Base-by-base conservation (phyloP, 2,329 filamentous ascomycete genomes). In the Colletotrichum graminicola region DNA sequence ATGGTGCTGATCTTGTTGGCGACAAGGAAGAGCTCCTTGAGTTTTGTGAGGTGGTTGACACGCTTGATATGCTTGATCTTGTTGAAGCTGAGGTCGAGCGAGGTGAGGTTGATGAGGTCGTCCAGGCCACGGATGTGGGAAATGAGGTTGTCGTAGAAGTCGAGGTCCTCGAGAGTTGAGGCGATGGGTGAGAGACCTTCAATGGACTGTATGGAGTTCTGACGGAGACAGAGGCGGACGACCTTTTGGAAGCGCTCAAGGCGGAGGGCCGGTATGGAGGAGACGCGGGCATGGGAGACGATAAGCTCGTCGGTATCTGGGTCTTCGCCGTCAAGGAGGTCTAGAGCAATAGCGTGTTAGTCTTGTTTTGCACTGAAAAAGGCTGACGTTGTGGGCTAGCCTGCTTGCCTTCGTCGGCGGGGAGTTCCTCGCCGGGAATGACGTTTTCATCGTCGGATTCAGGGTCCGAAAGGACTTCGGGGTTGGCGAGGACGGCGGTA, bases 21-120 rank as follows among this genome's bases (percentile, higher is more conserved):
- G 61, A 98, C 94, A 76, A 99, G 93, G 80, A 93, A 99, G 3
- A 99, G 80, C 75, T 98, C 94, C 73, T 88, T 92, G 68, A 98
- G 87, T 65, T 94, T 88, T 29, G 84, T 91, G 71, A 99, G 84
- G 77, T 95, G 92, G 70, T 88, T 88, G 75, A 98, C 84, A 77
- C 95, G 91, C 82, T 97, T 97, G 84, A 99, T 97, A 82, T 98
- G 95, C 81, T 97, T 98, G 84, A 99, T 95, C 85, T 98, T 98
- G 86, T 99, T 99, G 89, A 98, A 99, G 81, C 93, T 97, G 62
- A 99, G 87, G 80, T 99, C 96, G 66, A 99, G 89, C 67, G 85
- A 92, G 7, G 89, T 94, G 65, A 99, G 88, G 73, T 93, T 87
- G 16, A 87, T 89, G 68, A 98, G 89, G 56, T 90, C 86, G 65